A percentile compares a stretch with the other conserved stretches of the same genome.
Conservation (phyloP, 257 asterid genomes). For the Dorcoceras hygrometricum region DNA sequence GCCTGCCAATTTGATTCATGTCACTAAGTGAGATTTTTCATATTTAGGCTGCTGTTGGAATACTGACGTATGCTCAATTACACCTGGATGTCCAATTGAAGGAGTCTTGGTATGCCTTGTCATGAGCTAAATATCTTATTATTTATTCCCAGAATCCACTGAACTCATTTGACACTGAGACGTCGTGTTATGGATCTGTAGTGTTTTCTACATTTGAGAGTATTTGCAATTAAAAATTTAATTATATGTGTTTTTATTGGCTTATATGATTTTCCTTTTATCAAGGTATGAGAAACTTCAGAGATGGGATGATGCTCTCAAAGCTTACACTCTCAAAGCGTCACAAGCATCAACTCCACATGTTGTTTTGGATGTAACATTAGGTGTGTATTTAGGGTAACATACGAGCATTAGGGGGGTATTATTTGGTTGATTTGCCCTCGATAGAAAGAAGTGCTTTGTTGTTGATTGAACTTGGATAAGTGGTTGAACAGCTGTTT, state of each 20-base stretch:
- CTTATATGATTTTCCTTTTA: conserved; percentile 28
- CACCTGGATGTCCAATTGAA: conserved; percentile 90
- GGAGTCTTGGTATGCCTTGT: conserved; percentile 81
- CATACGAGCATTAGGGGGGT: conserved; percentile 18
- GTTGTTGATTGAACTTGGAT: neutral
- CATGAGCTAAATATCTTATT: neutral
- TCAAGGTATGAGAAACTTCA: conserved; percentile 96
- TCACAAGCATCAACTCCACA: conserved; percentile 74
- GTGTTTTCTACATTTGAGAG: conserved; percentile 12
- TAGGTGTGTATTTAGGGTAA: conserved; percentile 55
- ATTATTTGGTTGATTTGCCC: conserved; percentile 14
- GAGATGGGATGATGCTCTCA: conserved; percentile 99
- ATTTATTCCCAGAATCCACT: conserved; percentile 11
- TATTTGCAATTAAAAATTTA: neutral
- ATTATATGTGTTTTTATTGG: conserved; percentile 14
- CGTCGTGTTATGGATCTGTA: conserved; percentile 12
- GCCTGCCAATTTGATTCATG: conserved; percentile 16
- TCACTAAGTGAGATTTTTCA: conserved; percentile 24
- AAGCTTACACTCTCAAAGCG: conserved; percentile 93
- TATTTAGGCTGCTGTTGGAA: conserved; percentile 94
- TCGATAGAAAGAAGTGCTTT: conserved; percentile 4
- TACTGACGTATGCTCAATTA: conserved; percentile 90
- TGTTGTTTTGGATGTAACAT: conserved; percentile 88
- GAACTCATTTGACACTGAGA: conserved; percentile 14
- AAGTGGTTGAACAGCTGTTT: neutral